Percentiles rank a stretch among this genome's conserved stretches.
phyloP scores from a whole-genome alignment of 1,284 basidiomycete genomes.

The Pyrrhoderma lamaoense region DNA sequence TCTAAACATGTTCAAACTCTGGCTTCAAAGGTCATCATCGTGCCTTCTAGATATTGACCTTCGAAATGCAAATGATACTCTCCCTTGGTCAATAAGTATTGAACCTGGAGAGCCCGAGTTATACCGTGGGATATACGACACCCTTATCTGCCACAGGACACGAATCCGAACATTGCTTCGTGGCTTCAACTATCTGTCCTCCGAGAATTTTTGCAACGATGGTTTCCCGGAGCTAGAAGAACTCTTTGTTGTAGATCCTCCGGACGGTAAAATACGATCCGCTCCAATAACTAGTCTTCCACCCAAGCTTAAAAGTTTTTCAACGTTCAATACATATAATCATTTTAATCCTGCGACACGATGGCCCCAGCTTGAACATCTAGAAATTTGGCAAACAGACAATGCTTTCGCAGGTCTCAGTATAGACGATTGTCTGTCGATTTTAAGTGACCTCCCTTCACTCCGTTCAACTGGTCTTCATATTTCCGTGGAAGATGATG shows the following conservation, averaged over 20 bases:
- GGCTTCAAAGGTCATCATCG: conserved; percentile 5
- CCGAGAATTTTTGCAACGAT: background rate
- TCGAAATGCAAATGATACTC: conserved; percentile 4
- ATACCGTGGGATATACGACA: background rate
- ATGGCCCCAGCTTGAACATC: conserved; percentile 12
- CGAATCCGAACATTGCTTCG: conserved; percentile 8
- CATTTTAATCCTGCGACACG: conserved; percentile 8
- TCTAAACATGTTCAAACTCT: conserved; percentile 5
- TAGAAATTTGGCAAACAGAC: conserved; percentile 12
- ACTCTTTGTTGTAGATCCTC: conserved; percentile 11
- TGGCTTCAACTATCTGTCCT: conserved; percentile 2
- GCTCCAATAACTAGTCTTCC: conserved; percentile 4
- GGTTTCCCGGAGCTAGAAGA: conserved; percentile 6
- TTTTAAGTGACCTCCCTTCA: conserved; percentile 6
- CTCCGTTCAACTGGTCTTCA: conserved; percentile 8
- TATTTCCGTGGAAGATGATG: conserved; percentile 9
- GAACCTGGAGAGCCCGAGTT: background rate
- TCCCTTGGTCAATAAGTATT: conserved; percentile 8
- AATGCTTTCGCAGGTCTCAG: conserved; percentile 6
- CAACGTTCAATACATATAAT: conserved; percentile 9
- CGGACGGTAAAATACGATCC: conserved; percentile 1
- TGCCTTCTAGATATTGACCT: conserved; percentile 10
- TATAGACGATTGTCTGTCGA: conserved; percentile 6
- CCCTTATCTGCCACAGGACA: background rate
- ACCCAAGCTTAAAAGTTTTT: conserved; percentile 5